Conservation (phyloP, 495 filamentous ascomycete genomes). For the Talaromyces ruber region DNA sequence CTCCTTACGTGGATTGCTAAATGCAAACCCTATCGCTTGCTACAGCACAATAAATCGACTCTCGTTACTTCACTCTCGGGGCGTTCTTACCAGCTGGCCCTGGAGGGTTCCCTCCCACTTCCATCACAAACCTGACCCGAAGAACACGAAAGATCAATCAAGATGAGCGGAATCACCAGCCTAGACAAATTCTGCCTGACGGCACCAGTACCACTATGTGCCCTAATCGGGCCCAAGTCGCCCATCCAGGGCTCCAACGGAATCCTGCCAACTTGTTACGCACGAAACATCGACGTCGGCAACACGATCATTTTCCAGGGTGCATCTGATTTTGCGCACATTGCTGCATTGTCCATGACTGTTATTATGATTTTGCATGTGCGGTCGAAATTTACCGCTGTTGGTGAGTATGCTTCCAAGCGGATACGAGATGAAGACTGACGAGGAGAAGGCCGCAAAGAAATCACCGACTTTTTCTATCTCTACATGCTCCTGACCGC, state of each 20-base stretch:
- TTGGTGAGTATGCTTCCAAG: constrained; percentile 55
- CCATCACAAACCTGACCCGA: not conserved
- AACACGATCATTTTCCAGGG: constrained; percentile 98
- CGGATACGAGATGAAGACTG: not conserved
- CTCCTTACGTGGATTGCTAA: not conserved
- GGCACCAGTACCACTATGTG: constrained; percentile 78
- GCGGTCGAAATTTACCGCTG: constrained; percentile 94
- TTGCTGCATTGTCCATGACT: constrained; percentile 84
- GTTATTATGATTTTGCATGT: constrained; percentile 96
- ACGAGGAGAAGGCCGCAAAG: constrained; percentile 63
- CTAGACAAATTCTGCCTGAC: constrained; percentile 81
- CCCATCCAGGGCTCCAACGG: constrained; percentile 60
- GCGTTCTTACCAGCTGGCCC: not conserved
- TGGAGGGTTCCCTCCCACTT: not conserved
- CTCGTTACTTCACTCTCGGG: constrained; percentile 1
- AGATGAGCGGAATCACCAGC: constrained; percentile 79
- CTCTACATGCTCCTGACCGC: constrained; percentile 87
- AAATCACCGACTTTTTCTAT: constrained; percentile 97
- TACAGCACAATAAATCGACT: not conserved
- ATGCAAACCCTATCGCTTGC: not conserved
- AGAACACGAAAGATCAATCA: not conserved
- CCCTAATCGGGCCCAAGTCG: constrained; percentile 63
- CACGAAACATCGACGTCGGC: constrained; percentile 88
- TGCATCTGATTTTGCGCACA: constrained; percentile 86
- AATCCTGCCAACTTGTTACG: constrained; percentile 86